Evolutionary conservation across 306 rosid species (phyloP), one percentile per base, ranked within the genome.

Genomic region (Citrullus mucosospermus): DNA sequence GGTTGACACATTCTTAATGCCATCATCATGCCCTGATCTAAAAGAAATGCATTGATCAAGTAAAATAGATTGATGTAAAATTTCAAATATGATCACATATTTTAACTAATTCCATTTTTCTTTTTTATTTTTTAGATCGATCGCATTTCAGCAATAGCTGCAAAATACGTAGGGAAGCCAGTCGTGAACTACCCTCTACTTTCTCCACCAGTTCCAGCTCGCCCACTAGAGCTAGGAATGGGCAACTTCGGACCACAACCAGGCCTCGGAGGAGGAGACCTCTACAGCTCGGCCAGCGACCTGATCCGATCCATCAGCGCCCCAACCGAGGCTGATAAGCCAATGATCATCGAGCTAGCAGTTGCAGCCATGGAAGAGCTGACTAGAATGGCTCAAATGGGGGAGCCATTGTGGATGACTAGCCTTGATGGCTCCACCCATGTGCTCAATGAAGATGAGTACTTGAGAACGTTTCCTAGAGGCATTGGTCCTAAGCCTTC

Each of bases 351-450:
- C 22, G 99, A 96, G 88, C 96, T 96, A 2, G 99, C 98, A 0
- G 98, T 96, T 54, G 90, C 94, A 12, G 98, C 99, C 7, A 96
- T 96, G 97, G 99, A 96, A 77, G 99, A 96, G 43, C 90, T 96
- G 0, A 70, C 84, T 72, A 87, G 90, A 38, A 93, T 96, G 98
- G 98, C 99, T 8, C 99, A 96, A 65, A 81, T 90, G 87, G 92
- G 88, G 0, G 99, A 96, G 5, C 99, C 99, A 36, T 87, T 96
- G 30, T 96, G 99, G 99, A 81, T 96, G 88, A 88, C 90, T 8
- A 87, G 86, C 60, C 87, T 86, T 2, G 98, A 93, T 69, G 97
- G 93, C 5, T 48, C 82, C 0, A 74, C 83, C 13, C 63, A 83
- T 17, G 80, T 90, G 51, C 89, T 96, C 1, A 90, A 91, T 14